Evolutionary conservation across 169 alveolate species (phyloP), one percentile per base, ranked within the genome.

Genomic region (Besnoitia besnoiti): DNA sequence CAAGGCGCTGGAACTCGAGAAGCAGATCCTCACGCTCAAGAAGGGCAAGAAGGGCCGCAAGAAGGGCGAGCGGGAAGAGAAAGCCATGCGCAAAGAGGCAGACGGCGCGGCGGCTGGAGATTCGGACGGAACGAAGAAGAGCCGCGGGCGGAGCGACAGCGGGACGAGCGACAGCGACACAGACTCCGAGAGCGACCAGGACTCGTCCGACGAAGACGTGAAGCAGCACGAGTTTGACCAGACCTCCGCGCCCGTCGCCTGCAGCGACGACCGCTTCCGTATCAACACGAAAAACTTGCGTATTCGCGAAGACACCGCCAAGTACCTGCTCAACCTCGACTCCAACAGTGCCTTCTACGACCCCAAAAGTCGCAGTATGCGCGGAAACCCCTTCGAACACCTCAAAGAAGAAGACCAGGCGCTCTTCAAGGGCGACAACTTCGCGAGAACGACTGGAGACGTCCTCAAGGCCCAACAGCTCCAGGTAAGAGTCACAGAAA

Each of bases 251-350:
- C 94, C 96, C 40, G 93, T 96, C 42, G 97, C 95, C 16, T 93
- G 91, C 79, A 95, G 94, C 85, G 97, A 96, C 80, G 98, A 97
- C 55, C 95, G 97, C 80, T 95, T 96, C 46, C 95, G 97, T 80
- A 97, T 97, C 24, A 94, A 96, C 40, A 96, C 98, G 21, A 96
- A 98, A 90, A 98, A 98, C 94, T 95, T 98, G 91, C 97, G 99
- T 82, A 98, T 98, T 44, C 96, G 99, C 67, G 99, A 98, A 91
- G 99, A 99, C 93, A 98, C 99, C 73, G 99, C 99, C 33, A 98
- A 98, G 94, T 99, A 99, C 94, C 94, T 99, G 16, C 95, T 97
- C 82, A 98, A 99, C 94, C 90, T 99, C 89, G 99, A 98, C 94
- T 96, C 97, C 44, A 97, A 98, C 92, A 98, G 99, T 27, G 99